A percentile compares a stretch with the other conserved stretches of the same genome.
These are phyloP conservation scores for Lachancea fermentati DNA, from an alignment of 805 yeast genomes.

Conservation along the genomic window DNA sequence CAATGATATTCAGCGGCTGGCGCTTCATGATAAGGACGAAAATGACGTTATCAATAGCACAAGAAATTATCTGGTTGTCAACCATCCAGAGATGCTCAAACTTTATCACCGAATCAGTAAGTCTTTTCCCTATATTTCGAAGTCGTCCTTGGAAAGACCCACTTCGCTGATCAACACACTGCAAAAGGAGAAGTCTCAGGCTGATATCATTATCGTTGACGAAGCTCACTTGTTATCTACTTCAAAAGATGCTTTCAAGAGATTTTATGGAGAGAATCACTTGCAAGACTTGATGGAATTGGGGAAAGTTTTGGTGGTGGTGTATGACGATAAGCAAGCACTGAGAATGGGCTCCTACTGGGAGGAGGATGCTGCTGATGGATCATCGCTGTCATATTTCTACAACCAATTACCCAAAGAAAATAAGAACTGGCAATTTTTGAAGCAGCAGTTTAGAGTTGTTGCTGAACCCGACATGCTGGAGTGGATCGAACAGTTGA, in stretches of 20 bases:
- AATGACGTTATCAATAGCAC: conserved; percentile 27
- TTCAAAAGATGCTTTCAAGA: conserved; percentile 40
- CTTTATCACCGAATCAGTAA: conserved; percentile 37
- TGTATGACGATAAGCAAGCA: conserved; percentile 42
- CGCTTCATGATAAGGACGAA: conserved; percentile 10
- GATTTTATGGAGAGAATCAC: conserved; percentile 41
- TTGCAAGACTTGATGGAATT: conserved; percentile 36
- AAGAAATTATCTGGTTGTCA: conserved; percentile 37
- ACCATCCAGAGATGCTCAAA: conserved; percentile 46
- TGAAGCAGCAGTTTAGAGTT: conserved; percentile 40
- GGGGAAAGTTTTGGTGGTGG: conserved; percentile 37
- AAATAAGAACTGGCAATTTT: conserved; percentile 26
- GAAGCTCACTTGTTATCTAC: conserved; percentile 43
- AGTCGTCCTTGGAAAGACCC: conserved; percentile 40
- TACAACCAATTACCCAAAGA: conserved; percentile 17
- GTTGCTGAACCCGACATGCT: conserved; percentile 36
- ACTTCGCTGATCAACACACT: conserved; percentile 38
- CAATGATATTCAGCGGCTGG: conserved; percentile 36
- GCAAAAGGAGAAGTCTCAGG: conserved; percentile 23
- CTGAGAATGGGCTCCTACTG: conserved; percentile 44
- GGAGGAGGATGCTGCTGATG: conserved; percentile 33
- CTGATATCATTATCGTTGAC: conserved; percentile 40
- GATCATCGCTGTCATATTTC: conserved; percentile 31
- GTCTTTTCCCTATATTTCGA: conserved; percentile 34
- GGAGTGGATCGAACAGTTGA: conserved; percentile 37